phyloP scores from a whole-genome alignment of 208 protist species.

The Vickermania ingenoplastis region DNA sequence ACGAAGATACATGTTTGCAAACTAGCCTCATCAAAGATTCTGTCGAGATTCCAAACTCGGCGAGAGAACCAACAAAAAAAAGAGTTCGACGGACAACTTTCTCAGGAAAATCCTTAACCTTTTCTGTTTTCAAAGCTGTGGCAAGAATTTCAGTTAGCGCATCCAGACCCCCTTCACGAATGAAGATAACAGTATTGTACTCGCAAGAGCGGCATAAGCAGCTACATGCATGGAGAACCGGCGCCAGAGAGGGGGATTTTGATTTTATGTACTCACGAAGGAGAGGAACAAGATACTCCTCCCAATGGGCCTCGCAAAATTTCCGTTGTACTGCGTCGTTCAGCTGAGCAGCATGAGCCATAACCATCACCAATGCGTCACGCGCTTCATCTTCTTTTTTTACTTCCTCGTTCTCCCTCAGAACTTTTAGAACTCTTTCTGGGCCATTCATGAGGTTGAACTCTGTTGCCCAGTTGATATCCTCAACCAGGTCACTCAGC shows the following conservation, averaged over 20 bases:
- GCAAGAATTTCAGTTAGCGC: neutral
- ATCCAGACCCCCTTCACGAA: neutral
- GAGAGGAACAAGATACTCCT: neutral
- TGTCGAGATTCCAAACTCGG: neutral
- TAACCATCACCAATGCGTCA: neutral
- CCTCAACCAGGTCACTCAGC: constrained; percentile 79
- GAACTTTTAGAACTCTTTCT: constrained; percentile 14
- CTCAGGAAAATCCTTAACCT: neutral
- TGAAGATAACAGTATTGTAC: neutral
- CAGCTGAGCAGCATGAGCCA: constrained; percentile 2
- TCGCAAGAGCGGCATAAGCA: neutral
- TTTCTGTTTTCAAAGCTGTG: neutral
- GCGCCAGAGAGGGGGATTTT: neutral
- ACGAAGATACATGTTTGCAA: neutral
- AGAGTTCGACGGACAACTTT: constrained; percentile 3
- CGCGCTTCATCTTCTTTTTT: neutral
- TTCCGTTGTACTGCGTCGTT: constrained; percentile 3
- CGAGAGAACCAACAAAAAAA: constrained; percentile 4
- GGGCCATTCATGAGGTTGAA: constrained; percentile 71
- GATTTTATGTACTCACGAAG: neutral
- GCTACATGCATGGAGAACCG: constrained; percentile 3
- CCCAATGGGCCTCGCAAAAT: neutral
- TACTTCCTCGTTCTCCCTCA: neutral
- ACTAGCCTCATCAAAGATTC: neutral
- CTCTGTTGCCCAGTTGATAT: constrained; percentile 83